Evolutionary conservation across 306 rosid genomes (phyloP), one percentile per base, ranked within the genome.

Genomic region (Gynostemma pentaphyllum): DNA sequence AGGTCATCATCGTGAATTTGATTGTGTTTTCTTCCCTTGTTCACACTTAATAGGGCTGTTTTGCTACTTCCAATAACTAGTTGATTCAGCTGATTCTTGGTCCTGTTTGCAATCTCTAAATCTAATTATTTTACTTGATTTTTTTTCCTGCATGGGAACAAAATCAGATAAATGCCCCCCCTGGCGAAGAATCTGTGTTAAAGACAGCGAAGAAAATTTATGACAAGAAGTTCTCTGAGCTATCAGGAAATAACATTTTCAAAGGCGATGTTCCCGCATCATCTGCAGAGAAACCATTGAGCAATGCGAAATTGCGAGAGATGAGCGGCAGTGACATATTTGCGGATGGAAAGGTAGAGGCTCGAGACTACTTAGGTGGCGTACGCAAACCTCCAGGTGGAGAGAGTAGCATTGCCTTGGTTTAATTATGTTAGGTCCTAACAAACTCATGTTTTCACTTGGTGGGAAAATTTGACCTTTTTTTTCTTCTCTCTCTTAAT

Each of bases 341-440:
- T 82, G 96, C 98, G 27, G 98, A 92, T 4, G 98, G 96, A 67
- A 92, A 92, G 81, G 86, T 61, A 45, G 96, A 88, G 79, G 74
- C 95, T 39, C 83, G 98, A 70, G 98, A 92, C 79, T 92, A 73
- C 78, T 69, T 88, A 24, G 98, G 98, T 0, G 95, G 95, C 2
- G 96, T 92, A 53, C 89, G 98, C 88, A 92, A 92, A 74, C 98
- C 98, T 59, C 98, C 98, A 0, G 98, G 96, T 0, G 98, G 98
- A 0, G 98, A 92, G 80, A 92, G 98, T 83, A 92, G 96, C 87
- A 86, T 88, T 71, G 98, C 98, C 4, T 74, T 92, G 90, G 94
- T 92, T 74, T 88, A 78, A 81, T 76, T 48, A 72, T 74, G 70
- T 57, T 82, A 82, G 95, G 85, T 65, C 40, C 94, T 90, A 90